A percentile compares a stretch with the other conserved stretches of the same genome.
These are phyloP conservation scores for Exophiala viscosa DNA, from an alignment of 2,329 filamentous ascomycete species.

Conservation along the genomic window DNA sequence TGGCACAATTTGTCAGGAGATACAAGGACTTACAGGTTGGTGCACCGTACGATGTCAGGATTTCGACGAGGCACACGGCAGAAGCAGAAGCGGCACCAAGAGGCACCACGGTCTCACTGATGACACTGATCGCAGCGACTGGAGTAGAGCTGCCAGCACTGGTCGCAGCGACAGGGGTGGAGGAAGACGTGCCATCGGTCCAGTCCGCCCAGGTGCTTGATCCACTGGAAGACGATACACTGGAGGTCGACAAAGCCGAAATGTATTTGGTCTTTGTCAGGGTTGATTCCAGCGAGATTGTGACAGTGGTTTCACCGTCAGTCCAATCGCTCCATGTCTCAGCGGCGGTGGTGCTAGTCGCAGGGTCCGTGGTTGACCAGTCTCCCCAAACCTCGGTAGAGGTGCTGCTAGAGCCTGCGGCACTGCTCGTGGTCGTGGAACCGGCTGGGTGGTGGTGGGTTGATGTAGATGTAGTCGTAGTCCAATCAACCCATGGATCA, in stretches of 20 bases:
- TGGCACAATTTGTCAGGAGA: background rate
- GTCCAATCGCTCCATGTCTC: constrained; percentile 18
- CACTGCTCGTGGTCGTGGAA: constrained; percentile 39
- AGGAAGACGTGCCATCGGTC: constrained; percentile 20
- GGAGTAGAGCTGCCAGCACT: constrained; percentile 15
- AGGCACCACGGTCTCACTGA: constrained; percentile 14
- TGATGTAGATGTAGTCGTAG: constrained; percentile 66
- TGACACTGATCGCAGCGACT: constrained; percentile 8
- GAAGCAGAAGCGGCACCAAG: constrained; percentile 4
- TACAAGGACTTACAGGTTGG: constrained; percentile 24
- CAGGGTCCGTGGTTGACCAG: constrained; percentile 46
- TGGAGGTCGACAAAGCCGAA: constrained; percentile 65
- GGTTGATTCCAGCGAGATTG: constrained; percentile 57
- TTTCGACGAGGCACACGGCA: constrained; percentile 17
- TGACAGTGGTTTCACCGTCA: constrained; percentile 57
- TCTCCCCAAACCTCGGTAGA: constrained; percentile 57
- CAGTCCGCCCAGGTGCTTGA: constrained; percentile 31
- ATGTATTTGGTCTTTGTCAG: constrained; percentile 67
- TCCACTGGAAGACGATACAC: constrained; percentile 33
- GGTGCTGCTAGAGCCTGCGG: constrained; percentile 21
- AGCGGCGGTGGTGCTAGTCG: background rate
- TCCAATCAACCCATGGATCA: constrained; percentile 63
- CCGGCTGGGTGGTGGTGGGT: constrained; percentile 37
- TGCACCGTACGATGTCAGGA: constrained; percentile 25
- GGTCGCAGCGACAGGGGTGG: constrained; percentile 16